These are phyloP conservation scores for Crithidia expoeki DNA, from an alignment of 208 protist genomes.

Conservation along the genomic window DNA sequence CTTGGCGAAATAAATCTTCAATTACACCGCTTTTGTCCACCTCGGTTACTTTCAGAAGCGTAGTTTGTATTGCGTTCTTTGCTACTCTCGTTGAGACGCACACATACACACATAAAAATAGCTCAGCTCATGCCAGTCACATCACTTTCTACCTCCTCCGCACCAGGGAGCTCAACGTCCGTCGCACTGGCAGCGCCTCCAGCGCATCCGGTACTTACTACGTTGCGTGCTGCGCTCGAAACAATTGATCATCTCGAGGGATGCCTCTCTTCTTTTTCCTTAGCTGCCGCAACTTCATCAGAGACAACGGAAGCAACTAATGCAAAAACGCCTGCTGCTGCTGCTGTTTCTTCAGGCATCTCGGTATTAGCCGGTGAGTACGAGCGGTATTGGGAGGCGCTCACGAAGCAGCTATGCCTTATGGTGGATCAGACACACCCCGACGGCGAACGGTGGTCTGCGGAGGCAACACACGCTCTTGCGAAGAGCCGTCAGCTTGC, in stretches of 20 bases:
- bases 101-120: no score
- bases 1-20: no score
- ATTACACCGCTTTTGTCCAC: no score
- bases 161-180: neutral
- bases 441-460: neutral
- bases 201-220: conserved; percentile 13
- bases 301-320: neutral
- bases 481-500: no score
- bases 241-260: conserved; percentile 20
- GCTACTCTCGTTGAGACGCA: no score
- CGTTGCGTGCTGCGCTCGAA: conserved; percentile 15
- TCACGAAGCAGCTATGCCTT: conserved; percentile 17
- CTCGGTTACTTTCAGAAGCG: no score
- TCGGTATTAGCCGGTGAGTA: neutral
- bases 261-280: neutral
- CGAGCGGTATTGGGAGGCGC: conserved; percentile 16
- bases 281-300: neutral
- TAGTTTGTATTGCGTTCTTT: neutral
- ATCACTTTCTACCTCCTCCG: neutral
- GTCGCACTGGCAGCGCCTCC: neutral
- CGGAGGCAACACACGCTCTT: neutral
- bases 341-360: neutral
- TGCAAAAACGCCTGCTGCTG: neutral
- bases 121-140: neutral
- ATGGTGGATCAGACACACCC: conserved; percentile 17